Conservation (phyloP, 2,329 filamentous ascomycete species). For the Hymenoscyphus repandus region DNA sequence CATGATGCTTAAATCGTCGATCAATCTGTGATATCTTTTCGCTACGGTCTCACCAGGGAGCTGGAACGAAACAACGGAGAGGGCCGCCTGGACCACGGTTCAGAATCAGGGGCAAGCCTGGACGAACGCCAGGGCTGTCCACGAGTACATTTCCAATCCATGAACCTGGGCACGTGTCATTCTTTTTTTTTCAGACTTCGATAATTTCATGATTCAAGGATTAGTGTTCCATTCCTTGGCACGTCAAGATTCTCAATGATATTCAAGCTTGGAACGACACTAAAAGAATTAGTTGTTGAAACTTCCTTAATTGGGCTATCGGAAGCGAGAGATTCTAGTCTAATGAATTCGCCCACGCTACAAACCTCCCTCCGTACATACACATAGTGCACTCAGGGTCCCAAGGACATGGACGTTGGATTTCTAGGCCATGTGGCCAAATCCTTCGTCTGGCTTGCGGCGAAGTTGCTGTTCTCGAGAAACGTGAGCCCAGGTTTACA, state of each 20-base stretch:
- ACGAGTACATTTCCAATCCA: too few species aligned
- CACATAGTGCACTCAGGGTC: neutral
- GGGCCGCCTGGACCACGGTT: neutral
- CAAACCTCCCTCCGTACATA: neutral
- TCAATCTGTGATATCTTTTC: conserved; percentile 6
- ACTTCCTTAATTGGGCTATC: conserved; percentile 9
- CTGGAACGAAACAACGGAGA: neutral
- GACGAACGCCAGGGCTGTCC: too few species aligned
- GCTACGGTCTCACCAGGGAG: neutral
- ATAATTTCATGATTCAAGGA: neutral
- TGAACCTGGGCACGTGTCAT: neutral
- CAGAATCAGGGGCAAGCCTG: neutral
- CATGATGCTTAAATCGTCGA: conserved; percentile 12
- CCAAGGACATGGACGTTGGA: conserved; percentile 4
- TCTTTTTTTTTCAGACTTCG: neutral
- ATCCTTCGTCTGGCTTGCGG: neutral
- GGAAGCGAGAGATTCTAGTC: conserved; percentile 2
- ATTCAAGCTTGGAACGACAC: neutral
- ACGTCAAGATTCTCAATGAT: neutral
- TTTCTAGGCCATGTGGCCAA: neutral
- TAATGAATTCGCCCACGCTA: neutral
- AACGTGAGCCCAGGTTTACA: neutral
- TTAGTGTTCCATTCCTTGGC: neutral
- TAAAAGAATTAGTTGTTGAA: neutral
- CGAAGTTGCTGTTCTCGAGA: neutral